Evolutionary conservation across 192 early-diverging fungal species (phyloP), one percentile per base, ranked within the genome.

Genomic region (Nowakowskiella sp.): DNA sequence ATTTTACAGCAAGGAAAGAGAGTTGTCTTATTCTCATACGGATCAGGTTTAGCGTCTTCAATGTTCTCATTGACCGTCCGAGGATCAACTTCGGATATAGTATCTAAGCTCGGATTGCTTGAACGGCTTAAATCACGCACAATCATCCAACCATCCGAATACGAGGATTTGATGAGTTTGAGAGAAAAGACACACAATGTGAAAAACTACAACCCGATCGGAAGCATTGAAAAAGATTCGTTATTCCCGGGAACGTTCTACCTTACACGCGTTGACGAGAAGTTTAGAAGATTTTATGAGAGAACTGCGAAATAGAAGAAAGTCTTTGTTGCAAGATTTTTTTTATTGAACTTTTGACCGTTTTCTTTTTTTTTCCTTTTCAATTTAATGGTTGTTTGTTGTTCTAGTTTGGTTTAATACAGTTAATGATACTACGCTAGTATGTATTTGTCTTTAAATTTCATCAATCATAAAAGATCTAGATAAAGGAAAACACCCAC

Each of bases 31-130:
- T 99, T 91, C 67, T 95, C 96, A 5, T 99, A 97, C 64, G 96
- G 96, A 47, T 94, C 91, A 3, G 96, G 96, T 31, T 87, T 93
- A 30, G 85, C 96, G 45, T 83, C 92, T 30, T 88, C 92, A 49
- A 86, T 95, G 77, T 91, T 92, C 68, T 94, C 92, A 25, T 71
- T 95, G 67, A 84, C 83, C 60, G 84, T 97, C 26, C 72, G 72
- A 39, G 71, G 66, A 23, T 74, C 83, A 39, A 85, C 85, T 47
- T 58, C 66, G 8, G 48, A 66, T 36, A 85, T 94, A 54, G 69
- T 74, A 28, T 13, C 64, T 24, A 73, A 67, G 1, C 62, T 99
- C 29, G 66, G 83, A 61, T 53, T 99, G 58, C 67, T 62, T 42
- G 58, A 72, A 31, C 84, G 92, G 26, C 76, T 99, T 47, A 74